phyloP scores from a whole-genome alignment of 495 filamentous ascomycete genomes.

The Xylaria intraflava region DNA sequence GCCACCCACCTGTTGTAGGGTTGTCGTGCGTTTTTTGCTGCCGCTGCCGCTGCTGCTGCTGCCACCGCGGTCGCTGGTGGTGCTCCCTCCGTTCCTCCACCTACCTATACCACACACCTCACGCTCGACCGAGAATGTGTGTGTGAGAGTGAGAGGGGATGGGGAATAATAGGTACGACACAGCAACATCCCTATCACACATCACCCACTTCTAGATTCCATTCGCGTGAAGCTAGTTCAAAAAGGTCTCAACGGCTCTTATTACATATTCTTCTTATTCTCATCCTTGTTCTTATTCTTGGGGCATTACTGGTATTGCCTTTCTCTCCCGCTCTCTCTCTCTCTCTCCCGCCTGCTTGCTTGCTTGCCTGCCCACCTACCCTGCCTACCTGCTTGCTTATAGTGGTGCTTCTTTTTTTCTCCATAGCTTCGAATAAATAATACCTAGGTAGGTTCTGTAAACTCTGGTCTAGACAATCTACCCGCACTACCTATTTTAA shows the following conservation, averaged over 20 bases:
- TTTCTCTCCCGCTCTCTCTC: neutral
- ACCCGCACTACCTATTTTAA: neutral
- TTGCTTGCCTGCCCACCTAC: neutral
- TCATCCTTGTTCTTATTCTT: neutral
- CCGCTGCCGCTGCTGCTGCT: neutral
- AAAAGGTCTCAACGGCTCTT: neutral
- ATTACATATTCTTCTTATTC: neutral
- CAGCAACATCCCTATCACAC: neutral
- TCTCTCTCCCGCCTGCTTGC: no score
- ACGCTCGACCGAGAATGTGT: conserved; percentile 10
- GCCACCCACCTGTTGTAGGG: neutral
- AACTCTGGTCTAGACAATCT: neutral
- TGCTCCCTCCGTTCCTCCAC: neutral
- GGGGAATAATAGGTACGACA: conserved; percentile 3
- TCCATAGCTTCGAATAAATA: neutral
- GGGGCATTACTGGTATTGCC: neutral
- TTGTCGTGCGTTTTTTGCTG: neutral
- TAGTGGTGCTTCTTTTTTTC: neutral
- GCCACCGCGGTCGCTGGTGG: neutral
- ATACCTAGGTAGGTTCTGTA: neutral
- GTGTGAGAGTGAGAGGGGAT: neutral
- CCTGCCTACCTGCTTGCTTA: neutral
- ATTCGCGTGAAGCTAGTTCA: neutral
- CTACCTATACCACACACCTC: conserved; percentile 14
- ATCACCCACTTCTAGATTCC: conserved; percentile 6